Base-by-base conservation (phyloP, 1,284 basidiomycete genomes). In the Ceratobasidium sp. region DNA sequence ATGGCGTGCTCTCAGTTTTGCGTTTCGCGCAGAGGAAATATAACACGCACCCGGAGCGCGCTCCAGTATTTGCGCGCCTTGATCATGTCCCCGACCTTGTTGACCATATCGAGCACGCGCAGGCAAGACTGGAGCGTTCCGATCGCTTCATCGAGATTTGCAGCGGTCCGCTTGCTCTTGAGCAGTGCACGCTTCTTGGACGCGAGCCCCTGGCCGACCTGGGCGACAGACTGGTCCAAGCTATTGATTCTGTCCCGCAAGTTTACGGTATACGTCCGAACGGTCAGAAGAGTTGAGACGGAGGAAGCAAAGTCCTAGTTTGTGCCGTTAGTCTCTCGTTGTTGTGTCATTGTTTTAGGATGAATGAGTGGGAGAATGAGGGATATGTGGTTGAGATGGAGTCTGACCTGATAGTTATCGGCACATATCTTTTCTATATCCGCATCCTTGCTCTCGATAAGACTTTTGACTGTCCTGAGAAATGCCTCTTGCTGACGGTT, bases 341-440 rank as follows among this genome's bases (percentile, higher is more conserved):
- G 35, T 37, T 35, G 33, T 20, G 58, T 17, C 20, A 28, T 5
- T 56, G 47, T n/a, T 61, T 56, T 35, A 11, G 35, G 45, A 31
- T 28, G 67, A 49, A 54, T 51, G 17, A 42, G 42, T 60, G 28
- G 53, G 35, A 28, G 17, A 10, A 45, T 23, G 54, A 54, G 61
- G 68, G 5, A 13, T 51, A 56, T 45, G 49, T 37, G 63, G n/a
- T 60, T 42, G 54, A 42, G 54, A 64, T 45, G 5, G 28, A 28
- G 45, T 78, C 82, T 56, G 53, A 87, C 86, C 83, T 97, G 95
- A 83, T 99, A 98, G 84, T 99, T 99, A 80, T 94, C 92, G 77
- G 92, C 90, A 85, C 98, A 99, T 84, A 99, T 96, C 77, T 90
- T 90, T 86, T 99, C 95, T 82, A 99, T 99, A 84, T 99, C 97